phyloP scores from a whole-genome alignment of 805 yeast genomes.

The Yarrowia deformans region DNA sequence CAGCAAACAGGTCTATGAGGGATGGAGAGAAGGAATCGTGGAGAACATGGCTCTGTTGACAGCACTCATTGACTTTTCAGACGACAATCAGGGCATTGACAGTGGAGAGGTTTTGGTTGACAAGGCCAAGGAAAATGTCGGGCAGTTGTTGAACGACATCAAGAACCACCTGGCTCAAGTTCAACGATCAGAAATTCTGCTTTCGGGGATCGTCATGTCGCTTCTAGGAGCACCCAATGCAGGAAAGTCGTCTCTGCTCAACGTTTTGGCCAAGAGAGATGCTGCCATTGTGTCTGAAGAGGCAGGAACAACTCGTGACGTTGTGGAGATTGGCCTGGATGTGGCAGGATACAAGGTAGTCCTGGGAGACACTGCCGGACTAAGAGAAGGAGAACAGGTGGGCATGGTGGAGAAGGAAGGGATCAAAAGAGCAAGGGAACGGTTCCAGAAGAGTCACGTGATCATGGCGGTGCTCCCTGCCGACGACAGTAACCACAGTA shows the following conservation, averaged over 20 bases:
- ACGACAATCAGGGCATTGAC: conserved; percentile 84
- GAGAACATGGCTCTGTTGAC: conserved; percentile 75
- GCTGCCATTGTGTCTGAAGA: conserved; percentile 89
- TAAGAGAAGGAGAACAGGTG: conserved; percentile 53
- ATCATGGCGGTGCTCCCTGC: conserved; percentile 62
- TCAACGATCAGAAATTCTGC: conserved; percentile 57
- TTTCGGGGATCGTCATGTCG: conserved; percentile 74
- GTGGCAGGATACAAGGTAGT: conserved; percentile 84
- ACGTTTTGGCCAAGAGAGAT: conserved; percentile 75
- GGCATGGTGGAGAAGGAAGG: conserved; percentile 74
- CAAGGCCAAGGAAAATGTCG: conserved; percentile 57
- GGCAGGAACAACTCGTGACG: conserved; percentile 94
- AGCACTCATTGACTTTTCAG: conserved; percentile 93
- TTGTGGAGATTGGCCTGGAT: conserved; percentile 80
- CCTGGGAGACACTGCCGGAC: conserved; percentile 93
- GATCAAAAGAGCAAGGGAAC: conserved; percentile 72
- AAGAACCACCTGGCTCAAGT: conserved; percentile 48
- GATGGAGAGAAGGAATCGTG: conserved; percentile 74
- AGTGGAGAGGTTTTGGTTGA: conserved; percentile 59
- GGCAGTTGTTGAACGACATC: conserved; percentile 57
- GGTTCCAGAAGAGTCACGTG: conserved; percentile 68
- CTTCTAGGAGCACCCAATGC: conserved; percentile 95
- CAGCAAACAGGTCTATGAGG: conserved; percentile 59
- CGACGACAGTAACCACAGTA: conserved; percentile 26
- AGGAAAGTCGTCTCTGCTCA: conserved; percentile 89